These are phyloP conservation scores for Biscogniauxia sp. DNA, from an alignment of 2,329 filamentous ascomycete species.

Conservation along the genomic window DNA sequence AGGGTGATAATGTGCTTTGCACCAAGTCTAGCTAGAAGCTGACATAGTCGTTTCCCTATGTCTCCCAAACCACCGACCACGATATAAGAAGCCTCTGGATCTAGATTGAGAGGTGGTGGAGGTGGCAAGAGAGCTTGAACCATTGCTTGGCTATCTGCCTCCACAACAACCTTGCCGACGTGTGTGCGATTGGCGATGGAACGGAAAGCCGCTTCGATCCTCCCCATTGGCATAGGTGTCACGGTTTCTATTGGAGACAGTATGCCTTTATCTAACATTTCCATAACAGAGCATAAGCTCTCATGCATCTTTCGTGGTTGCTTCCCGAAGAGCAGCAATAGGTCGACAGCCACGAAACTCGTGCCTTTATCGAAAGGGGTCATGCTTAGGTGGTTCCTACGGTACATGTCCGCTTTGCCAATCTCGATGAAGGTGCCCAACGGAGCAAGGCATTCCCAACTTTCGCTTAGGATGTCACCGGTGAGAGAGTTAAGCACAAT, in stretches of 20 bases:
- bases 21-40: constrained; percentile 27
- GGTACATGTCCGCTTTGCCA: constrained; percentile 30
- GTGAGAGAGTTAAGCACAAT: constrained; percentile 26
- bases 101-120: constrained; percentile 8
- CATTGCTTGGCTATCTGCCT: constrained; percentile 7
- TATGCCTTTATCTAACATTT: constrained; percentile 5
- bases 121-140: constrained; percentile 20
- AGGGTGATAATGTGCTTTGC: constrained; percentile 32
- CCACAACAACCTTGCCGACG: constrained; percentile 38
- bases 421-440: constrained; percentile 35
- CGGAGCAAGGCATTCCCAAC: constrained; percentile 33
- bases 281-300: neutral
- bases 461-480: constrained; percentile 25
- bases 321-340: constrained; percentile 1
- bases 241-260: constrained; percentile 9
- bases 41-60: constrained; percentile 27
- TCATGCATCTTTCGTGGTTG: neutral
- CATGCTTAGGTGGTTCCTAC: constrained; percentile 36
- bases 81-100: constrained; percentile 28
- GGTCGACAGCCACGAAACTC: constrained; percentile 15
- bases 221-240: constrained; percentile 18
- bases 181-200: constrained; percentile 39
- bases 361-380: constrained; percentile 29
- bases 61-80: constrained; percentile 35
- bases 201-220: constrained; percentile 36